Conservation (phyloP, 805 yeast genomes). For the Torulaspora microellipsoides region DNA sequence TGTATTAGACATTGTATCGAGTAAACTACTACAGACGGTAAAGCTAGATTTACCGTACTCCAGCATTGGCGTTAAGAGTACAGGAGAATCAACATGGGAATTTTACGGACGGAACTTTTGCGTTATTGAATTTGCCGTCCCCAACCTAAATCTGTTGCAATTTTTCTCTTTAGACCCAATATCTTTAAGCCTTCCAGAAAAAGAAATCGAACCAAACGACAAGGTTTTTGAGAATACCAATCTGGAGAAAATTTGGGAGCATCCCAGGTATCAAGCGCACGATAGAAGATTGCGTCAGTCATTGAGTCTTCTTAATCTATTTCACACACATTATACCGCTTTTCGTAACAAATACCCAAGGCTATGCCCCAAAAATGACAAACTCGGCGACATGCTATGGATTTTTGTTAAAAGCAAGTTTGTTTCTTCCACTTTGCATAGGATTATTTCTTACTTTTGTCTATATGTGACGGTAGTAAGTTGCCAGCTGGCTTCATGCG, state of each 20-base stretch:
- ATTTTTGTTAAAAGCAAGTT: background rate
- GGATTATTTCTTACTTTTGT: background rate
- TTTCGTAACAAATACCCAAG: slow-evolving; percentile 16
- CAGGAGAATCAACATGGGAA: slow-evolving; percentile 4
- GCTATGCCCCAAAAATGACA: slow-evolving; percentile 6
- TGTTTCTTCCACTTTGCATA: background rate
- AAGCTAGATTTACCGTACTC: slow-evolving; percentile 16
- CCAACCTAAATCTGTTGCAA: slow-evolving; percentile 65
- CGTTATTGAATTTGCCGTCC: slow-evolving; percentile 63
- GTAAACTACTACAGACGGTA: background rate
- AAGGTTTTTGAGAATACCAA: slow-evolving; percentile 20
- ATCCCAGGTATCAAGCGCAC: slow-evolving; percentile 14
- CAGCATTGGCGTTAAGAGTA: slow-evolving; percentile 7
- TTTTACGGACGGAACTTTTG: slow-evolving; percentile 13
- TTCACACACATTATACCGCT: slow-evolving; percentile 18
- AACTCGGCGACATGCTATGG: slow-evolving; percentile 4
- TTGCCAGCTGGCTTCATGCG: slow-evolving; percentile 17
- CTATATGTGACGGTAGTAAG: slow-evolving; percentile 9
- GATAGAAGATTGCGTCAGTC: slow-evolving; percentile 15
- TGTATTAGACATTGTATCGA: slow-evolving; percentile 18
- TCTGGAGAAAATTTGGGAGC: slow-evolving; percentile 9
- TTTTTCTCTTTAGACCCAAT: slow-evolving; percentile 75
- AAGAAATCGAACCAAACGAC: slow-evolving; percentile 16
- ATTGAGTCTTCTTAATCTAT: slow-evolving; percentile 23
- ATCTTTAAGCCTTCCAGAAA: slow-evolving; percentile 46